A percentile compares a stretch with the other conserved stretches of the same genome.
Conservation (phyloP, 1,284 basidiomycete species). For the Papiliotrema fonsecae region DNA sequence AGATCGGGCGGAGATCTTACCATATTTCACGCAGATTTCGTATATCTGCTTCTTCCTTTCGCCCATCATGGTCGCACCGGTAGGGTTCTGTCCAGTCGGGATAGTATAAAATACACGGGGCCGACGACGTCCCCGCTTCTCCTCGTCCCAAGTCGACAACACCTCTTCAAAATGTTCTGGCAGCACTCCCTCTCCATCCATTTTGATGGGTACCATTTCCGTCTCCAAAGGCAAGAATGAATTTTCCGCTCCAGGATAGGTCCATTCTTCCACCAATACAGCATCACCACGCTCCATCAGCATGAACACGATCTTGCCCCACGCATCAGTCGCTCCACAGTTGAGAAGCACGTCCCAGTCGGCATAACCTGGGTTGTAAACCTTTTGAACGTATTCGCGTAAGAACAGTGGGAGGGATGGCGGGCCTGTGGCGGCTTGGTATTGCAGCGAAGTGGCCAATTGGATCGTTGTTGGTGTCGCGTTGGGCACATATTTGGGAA, state of each 20-base stretch:
- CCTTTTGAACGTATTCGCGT: constrained; percentile 57
- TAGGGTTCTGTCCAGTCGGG: constrained; percentile 62
- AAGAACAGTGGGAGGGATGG: constrained; percentile 44
- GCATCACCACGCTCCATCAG: constrained; percentile 70
- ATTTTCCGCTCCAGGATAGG: constrained; percentile 49
- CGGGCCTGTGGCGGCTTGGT: constrained; percentile 52
- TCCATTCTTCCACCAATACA: constrained; percentile 59
- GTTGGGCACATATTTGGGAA: constrained; percentile 55
- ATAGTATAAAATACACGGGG: constrained; percentile 66
- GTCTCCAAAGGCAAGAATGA: constrained; percentile 38
- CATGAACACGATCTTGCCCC: constrained; percentile 51
- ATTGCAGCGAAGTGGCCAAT: constrained; percentile 66
- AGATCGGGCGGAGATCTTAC: constrained; percentile 12
- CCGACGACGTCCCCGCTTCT: constrained; percentile 48
- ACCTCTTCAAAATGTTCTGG: constrained; percentile 59
- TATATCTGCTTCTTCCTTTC: constrained; percentile 73
- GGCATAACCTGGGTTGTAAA: constrained; percentile 65
- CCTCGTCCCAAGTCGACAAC: constrained; percentile 64
- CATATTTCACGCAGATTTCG: constrained; percentile 68
- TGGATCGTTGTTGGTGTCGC: constrained; percentile 53
- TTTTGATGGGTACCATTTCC: constrained; percentile 51
- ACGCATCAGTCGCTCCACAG: constrained; percentile 72
- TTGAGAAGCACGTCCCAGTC: constrained; percentile 63
- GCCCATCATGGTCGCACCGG: constrained; percentile 64
- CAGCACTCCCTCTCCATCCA: constrained; percentile 69